These are phyloP conservation scores for Leccinum fallax DNA, from an alignment of 1,284 basidiomycete genomes.

Conservation along the genomic window DNA sequence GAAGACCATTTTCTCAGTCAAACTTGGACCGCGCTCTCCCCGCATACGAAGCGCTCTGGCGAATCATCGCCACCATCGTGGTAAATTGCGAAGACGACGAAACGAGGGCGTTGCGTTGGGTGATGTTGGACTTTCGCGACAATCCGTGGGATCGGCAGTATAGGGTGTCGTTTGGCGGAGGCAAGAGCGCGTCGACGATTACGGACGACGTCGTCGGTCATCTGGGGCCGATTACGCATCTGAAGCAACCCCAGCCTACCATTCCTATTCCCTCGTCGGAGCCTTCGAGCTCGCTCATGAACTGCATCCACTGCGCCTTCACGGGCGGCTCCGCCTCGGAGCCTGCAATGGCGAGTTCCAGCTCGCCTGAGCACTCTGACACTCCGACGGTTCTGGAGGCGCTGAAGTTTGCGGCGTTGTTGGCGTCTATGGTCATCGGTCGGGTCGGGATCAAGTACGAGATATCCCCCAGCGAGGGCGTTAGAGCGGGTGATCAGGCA, in stretches of 20 bases:
- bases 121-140: slow-evolving; percentile 43
- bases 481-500: background rate
- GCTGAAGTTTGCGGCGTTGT: slow-evolving; percentile 47
- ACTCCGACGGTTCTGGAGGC: slow-evolving; percentile 47
- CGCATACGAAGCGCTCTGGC: slow-evolving; percentile 62
- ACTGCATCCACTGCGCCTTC: slow-evolving; percentile 17
- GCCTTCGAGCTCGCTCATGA: slow-evolving; percentile 15
- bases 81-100: slow-evolving; percentile 31
- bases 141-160: slow-evolving; percentile 42
- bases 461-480: slow-evolving; percentile 24
- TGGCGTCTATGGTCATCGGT: slow-evolving; percentile 45
- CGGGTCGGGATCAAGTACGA: slow-evolving; percentile 33
- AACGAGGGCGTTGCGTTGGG: slow-evolving; percentile 25
- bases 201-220: slow-evolving; percentile 49
- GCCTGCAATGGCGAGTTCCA: background rate
- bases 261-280: background rate
- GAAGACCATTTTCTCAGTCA: slow-evolving; percentile 25
- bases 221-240: slow-evolving; percentile 49
- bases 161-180: slow-evolving; percentile 11
- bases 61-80: slow-evolving; percentile 51
- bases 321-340: background rate
- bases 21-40: slow-evolving; percentile 57
- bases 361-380: slow-evolving; percentile 32
- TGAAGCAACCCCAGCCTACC: slow-evolving; percentile 30
- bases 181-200: slow-evolving; percentile 42